Conservation (phyloP, 495 filamentous ascomycete species). For the Penicillium alfredii region DNA sequence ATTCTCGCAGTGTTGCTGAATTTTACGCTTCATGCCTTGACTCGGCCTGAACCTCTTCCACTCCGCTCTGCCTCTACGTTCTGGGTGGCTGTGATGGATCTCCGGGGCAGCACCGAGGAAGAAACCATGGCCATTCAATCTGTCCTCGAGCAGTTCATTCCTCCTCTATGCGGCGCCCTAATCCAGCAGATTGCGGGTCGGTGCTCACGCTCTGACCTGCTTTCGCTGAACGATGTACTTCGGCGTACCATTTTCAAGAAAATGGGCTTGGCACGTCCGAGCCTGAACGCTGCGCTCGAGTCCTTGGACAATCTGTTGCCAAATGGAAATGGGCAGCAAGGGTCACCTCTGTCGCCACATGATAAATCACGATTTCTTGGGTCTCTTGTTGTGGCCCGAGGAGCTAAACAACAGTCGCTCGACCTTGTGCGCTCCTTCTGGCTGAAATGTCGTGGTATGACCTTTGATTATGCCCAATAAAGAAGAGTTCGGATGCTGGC, state of each 20-base stretch:
- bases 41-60: slow-evolving; percentile 68
- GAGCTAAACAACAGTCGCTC: slow-evolving; percentile 49
- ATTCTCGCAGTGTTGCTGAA: slow-evolving; percentile 65
- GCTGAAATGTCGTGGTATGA: slow-evolving; percentile 62
- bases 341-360: slow-evolving; percentile 20
- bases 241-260: slow-evolving; percentile 67
- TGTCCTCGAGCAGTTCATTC: slow-evolving; percentile 53
- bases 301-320: slow-evolving; percentile 34
- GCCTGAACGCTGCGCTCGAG: slow-evolving; percentile 53
- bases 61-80: slow-evolving; percentile 75
- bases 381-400: slow-evolving; percentile 49
- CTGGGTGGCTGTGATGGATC: slow-evolving; percentile 57
- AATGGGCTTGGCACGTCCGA: slow-evolving; percentile 55
- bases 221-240: slow-evolving; percentile 68
- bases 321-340: slow-evolving; percentile 27
- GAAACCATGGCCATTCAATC: slow-evolving; percentile 44
- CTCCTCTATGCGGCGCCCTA: slow-evolving; percentile 52
- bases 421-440: slow-evolving; percentile 62
- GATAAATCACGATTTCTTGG: slow-evolving; percentile 34
- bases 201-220: slow-evolving; percentile 71
- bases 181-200: slow-evolving; percentile 67
- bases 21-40: slow-evolving; percentile 68
- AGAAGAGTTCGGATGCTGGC: slow-evolving; percentile 1
- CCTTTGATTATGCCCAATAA: slow-evolving; percentile 53
- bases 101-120: slow-evolving; percentile 33